Conservation (phyloP, 2,329 filamentous ascomycete genomes). For the Colletotrichum paranaense region DNA sequence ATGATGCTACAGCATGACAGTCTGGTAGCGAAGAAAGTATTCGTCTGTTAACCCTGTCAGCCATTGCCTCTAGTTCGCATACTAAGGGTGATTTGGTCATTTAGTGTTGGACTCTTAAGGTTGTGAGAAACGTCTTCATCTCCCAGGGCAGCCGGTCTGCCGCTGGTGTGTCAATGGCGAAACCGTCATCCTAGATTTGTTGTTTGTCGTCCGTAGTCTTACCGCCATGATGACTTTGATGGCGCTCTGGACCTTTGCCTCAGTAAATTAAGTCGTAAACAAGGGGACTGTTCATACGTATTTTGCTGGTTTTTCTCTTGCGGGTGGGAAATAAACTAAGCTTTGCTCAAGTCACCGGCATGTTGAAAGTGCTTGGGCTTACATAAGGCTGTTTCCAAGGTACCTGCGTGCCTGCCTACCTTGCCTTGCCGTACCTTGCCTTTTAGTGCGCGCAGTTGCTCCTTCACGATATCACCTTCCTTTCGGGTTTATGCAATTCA, state of each 20-base stretch:
- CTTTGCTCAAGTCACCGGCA: not conserved
- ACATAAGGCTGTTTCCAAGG: not conserved
- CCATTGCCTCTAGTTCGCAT: not conserved
- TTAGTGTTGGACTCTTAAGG: not conserved
- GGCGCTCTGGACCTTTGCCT: not conserved
- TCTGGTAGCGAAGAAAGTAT: not conserved
- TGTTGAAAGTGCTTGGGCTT: not conserved
- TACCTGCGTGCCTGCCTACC: too few relatives aligned
- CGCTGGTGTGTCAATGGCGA: not conserved
- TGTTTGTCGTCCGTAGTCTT: not conserved
- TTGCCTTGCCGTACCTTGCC: too few relatives aligned
- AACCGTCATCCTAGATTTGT: not conserved
- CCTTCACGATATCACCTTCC: not conserved
- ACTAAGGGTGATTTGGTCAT: not conserved
- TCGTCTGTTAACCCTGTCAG: not conserved
- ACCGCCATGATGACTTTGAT: not conserved
- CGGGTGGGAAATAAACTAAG: not conserved
- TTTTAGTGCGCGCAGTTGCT: not conserved
- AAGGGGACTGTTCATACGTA: not conserved
- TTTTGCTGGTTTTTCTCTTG: not conserved
- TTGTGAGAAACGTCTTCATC: conserved; percentile 1
- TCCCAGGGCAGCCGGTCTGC: not conserved
- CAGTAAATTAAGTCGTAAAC: not conserved
- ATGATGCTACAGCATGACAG: not conserved
- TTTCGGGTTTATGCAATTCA: not conserved